Percentiles rank a stretch among this genome's conserved stretches.
phyloP scores from a whole-genome alignment of 2,329 filamentous ascomycete species.

The Fusarium clavum region DNA sequence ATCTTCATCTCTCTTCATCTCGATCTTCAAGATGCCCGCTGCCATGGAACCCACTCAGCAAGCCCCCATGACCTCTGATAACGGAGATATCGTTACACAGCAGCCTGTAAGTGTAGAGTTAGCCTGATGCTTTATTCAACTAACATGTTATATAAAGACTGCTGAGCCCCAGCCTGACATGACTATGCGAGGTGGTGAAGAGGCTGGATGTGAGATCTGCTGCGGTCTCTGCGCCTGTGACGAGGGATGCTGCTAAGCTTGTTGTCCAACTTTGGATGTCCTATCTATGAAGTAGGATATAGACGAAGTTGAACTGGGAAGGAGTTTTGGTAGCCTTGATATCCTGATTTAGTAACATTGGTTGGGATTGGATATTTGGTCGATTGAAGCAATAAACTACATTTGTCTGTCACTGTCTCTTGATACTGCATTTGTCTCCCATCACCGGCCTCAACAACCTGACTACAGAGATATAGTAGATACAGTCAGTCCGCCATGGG shows the following conservation, averaged over 20 bases:
- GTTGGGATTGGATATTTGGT: neutral
- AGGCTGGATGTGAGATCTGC: constrained; percentile 60
- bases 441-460: neutral
- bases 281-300: neutral
- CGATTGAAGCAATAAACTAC: constrained; percentile 12
- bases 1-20: neutral
- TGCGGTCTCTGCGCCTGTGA: constrained; percentile 60
- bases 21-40: constrained; percentile 53
- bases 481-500: neutral
- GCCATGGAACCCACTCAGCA: constrained; percentile 57
- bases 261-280: neutral
- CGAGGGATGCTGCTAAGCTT: constrained; percentile 55
- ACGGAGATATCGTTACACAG: constrained; percentile 53
- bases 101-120: constrained; percentile 54
- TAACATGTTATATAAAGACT: constrained; percentile 43
- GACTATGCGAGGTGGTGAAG: constrained; percentile 58
- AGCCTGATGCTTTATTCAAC: neutral
- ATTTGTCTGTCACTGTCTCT: neutral
- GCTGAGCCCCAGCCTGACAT: constrained; percentile 58
- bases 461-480: neutral
- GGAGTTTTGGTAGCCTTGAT: constrained; percentile 32
- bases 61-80: constrained; percentile 56
- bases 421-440: neutral
- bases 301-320: constrained; percentile 1
- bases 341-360: constrained; percentile 21